Percentiles rank a stretch among this genome's conserved stretches.
Conservation (phyloP, 176 grass and related monocot genomes). For the Ensete glaucum region DNA sequence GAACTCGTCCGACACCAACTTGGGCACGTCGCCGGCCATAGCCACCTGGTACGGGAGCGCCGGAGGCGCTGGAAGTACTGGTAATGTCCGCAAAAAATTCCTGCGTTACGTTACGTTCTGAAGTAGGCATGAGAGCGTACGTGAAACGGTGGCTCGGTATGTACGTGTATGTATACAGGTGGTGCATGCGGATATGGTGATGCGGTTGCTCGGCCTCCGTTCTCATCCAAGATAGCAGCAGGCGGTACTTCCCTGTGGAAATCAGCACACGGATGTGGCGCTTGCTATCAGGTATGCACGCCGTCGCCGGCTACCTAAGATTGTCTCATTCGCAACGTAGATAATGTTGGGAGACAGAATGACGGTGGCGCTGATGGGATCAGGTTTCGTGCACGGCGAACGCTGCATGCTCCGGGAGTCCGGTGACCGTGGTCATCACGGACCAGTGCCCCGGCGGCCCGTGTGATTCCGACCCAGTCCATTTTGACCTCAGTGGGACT, state of each 20-base stretch:
- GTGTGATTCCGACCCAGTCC: background rate
- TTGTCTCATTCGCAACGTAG: background rate
- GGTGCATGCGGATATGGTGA: conserved; percentile 26
- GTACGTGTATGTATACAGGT: background rate
- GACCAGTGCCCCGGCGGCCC: background rate
- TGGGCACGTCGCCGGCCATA: no score
- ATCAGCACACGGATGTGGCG: background rate
- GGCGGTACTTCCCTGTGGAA: background rate
- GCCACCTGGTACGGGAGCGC: no score
- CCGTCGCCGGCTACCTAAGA: no score
- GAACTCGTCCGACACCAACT: no score
- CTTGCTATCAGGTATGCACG: conserved; percentile 3
- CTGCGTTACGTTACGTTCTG: no score
- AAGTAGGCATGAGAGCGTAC: no score
- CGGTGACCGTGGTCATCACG: conserved; percentile 4
- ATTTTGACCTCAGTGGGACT: conserved; percentile 1
- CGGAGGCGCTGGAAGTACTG: no score
- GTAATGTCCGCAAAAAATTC: no score
- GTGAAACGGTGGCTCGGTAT: no score
- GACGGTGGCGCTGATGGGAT: background rate
- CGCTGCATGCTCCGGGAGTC: background rate
- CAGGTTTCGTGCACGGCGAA: background rate
- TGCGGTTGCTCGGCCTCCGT: conserved; percentile 4
- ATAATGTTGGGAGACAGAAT: no score
- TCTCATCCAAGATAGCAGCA: background rate